A percentile compares a stretch with the other conserved stretches of the same genome.
Evolutionary conservation across 352 stramenopile species (phyloP).

Genomic region (Phytophthora niederhauseri): DNA sequence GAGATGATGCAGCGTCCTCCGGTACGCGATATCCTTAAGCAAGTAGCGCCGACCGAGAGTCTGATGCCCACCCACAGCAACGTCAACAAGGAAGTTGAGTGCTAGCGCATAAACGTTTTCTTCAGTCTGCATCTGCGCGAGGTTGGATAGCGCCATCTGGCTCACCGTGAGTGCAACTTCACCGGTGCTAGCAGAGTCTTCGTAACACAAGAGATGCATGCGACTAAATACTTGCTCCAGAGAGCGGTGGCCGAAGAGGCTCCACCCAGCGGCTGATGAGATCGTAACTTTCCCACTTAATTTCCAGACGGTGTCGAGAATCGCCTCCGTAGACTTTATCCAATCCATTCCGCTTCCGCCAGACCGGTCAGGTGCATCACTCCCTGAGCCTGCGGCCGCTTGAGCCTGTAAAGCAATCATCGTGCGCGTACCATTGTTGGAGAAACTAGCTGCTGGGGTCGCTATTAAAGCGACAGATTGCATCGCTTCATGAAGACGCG

Average conservation of each 20-base stretch:
- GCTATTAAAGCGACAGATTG: constrained; percentile 34
- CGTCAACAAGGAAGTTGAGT: constrained; percentile 43
- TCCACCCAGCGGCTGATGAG: constrained; percentile 51
- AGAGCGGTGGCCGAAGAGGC: constrained; percentile 53
- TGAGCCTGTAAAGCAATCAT: constrained; percentile 41
- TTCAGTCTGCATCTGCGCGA: constrained; percentile 15
- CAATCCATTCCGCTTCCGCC: constrained; percentile 49
- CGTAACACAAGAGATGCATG: constrained; percentile 60
- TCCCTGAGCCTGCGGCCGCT: constrained; percentile 18
- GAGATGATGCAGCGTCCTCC: constrained; percentile 55
- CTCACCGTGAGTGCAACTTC: constrained; percentile 64
- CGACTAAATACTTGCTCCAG: constrained; percentile 55
- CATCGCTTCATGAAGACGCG: constrained; percentile 38
- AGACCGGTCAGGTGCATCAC: constrained; percentile 9
- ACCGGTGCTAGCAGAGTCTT: constrained; percentile 48
- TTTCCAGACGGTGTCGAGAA: constrained; percentile 69
- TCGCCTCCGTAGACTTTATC: constrained; percentile 57
- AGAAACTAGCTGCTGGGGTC: constrained; percentile 26
- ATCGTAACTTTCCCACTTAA: constrained; percentile 68
- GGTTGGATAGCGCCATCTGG: constrained; percentile 45
- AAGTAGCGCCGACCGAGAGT: constrained; percentile 23
- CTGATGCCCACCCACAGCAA: constrained; percentile 9
- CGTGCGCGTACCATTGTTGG: constrained; percentile 20
- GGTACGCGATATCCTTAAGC: constrained; percentile 43
- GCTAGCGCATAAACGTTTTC: constrained; percentile 37